These are phyloP conservation scores for Candida koratica DNA, from an alignment of 805 yeast species.

Conservation along the genomic window DNA sequence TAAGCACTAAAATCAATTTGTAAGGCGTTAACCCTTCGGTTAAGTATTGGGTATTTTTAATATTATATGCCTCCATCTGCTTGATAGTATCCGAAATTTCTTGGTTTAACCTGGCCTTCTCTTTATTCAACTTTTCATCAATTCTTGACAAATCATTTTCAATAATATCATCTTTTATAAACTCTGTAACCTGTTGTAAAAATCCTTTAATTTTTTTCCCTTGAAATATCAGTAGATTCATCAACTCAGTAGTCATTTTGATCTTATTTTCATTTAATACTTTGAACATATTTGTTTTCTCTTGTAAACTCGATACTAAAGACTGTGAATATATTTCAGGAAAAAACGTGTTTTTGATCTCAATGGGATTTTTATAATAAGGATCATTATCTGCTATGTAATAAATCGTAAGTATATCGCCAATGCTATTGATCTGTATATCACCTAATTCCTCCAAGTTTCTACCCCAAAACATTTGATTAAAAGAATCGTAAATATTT, in stretches of 20 bases:
- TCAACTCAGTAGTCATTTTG: slow-evolving; percentile 22
- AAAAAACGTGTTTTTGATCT: slow-evolving; percentile 28
- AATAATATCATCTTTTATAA: slow-evolving; percentile 16
- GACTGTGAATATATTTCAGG: slow-evolving; percentile 33
- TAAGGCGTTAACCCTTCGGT: slow-evolving; percentile 16
- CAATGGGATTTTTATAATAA: slow-evolving; percentile 18
- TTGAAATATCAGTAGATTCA: slow-evolving; percentile 35
- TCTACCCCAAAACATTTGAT: slow-evolving; percentile 36
- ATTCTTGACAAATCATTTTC: slow-evolving; percentile 18
- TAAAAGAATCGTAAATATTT: slow-evolving; percentile 30
- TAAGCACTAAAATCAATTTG: slow-evolving; percentile 26
- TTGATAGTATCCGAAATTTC: slow-evolving; percentile 20
- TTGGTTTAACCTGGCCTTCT: slow-evolving; percentile 16
- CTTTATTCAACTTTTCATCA: slow-evolving; percentile 17
- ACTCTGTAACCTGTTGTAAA: slow-evolving; percentile 20
- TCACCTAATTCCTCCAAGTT: slow-evolving; percentile 26
- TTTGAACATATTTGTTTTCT: slow-evolving; percentile 18
- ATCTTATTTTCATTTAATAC: slow-evolving; percentile 18
- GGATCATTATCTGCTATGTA: slow-evolving; percentile 25
- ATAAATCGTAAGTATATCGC: slow-evolving; percentile 30
- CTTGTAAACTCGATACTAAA: slow-evolving; percentile 18
- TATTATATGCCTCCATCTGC: slow-evolving; percentile 18
- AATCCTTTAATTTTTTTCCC: slow-evolving; percentile 34
- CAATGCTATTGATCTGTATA: slow-evolving; percentile 24
- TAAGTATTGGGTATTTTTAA: slow-evolving; percentile 7